Percentiles rank a stretch among this genome's conserved stretches.
phyloP scores from a whole-genome alignment of 2,329 filamentous ascomycete species.

The Ophiostoma montium region DNA sequence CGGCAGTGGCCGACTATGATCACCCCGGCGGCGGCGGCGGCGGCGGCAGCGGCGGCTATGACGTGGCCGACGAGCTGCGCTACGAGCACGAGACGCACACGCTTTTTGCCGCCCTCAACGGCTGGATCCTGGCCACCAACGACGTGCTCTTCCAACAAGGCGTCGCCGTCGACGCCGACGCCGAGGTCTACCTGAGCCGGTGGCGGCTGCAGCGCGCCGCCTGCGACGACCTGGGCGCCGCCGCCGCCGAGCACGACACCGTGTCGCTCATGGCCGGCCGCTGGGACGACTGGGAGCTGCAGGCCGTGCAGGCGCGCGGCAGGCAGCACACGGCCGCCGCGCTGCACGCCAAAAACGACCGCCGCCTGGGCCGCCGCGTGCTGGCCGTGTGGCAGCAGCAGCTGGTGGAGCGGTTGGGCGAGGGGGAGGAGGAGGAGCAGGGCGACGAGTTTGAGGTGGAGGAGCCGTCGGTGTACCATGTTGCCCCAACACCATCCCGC shows the following conservation, averaged over 20 bases:
- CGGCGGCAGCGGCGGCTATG: neutral
- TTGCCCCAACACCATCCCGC: too few species aligned
- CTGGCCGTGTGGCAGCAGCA: slow-evolving; percentile 12
- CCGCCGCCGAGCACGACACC: slow-evolving; percentile 11
- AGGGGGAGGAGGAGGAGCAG: neutral
- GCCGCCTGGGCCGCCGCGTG: slow-evolving; percentile 10
- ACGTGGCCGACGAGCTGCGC: slow-evolving; percentile 7
- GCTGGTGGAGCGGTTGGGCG: neutral
- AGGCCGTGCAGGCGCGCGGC: slow-evolving; percentile 14
- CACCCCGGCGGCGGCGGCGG: too few species aligned
- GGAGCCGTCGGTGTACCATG: too few species aligned
- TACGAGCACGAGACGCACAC: slow-evolving; percentile 4
- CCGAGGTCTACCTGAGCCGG: slow-evolving; percentile 10
- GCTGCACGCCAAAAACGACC: slow-evolving; percentile 14
- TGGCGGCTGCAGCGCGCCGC: slow-evolving; percentile 10
- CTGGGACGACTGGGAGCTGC: slow-evolving; percentile 15
- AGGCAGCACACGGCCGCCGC: slow-evolving; percentile 11
- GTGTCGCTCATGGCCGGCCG: slow-evolving; percentile 3
- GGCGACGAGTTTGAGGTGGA: neutral
- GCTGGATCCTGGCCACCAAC: slow-evolving; percentile 14
- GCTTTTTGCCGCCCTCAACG: slow-evolving; percentile 8
- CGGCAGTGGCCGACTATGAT: neutral
- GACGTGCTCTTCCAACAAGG: slow-evolving; percentile 11
- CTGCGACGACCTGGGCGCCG: slow-evolving; percentile 3
- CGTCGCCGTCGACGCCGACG: slow-evolving; percentile 13